phyloP scores from a whole-genome alignment of 176 grass and related monocot species.

The Cenchrus americanus region DNA sequence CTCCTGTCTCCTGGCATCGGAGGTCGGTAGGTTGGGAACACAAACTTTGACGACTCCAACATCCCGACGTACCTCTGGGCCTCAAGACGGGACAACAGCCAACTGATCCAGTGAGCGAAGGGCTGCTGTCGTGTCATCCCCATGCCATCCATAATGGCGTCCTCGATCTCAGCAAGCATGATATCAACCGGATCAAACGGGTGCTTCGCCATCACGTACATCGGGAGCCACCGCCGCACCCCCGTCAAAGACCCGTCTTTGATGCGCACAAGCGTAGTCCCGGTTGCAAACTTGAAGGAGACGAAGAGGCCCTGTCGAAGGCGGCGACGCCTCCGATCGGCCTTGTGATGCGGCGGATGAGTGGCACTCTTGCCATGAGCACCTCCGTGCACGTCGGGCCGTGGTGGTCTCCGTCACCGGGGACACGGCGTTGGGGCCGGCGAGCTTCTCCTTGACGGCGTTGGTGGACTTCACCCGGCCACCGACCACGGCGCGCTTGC shows the following conservation, averaged over 20 bases:
- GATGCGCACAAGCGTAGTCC: slow-evolving; percentile 42
- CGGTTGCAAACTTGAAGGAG: background rate
- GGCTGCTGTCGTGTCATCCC: too few relatives aligned
- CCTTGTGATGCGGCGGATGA: slow-evolving; percentile 53
- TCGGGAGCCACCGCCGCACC: too few relatives aligned
- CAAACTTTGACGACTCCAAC: too few relatives aligned
- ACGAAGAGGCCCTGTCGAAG: background rate
- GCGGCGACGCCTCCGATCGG: slow-evolving; percentile 5
- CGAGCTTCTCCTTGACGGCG: slow-evolving; percentile 33
- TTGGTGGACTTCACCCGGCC: slow-evolving; percentile 65
- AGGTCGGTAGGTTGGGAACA: too few relatives aligned
- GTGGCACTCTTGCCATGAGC: slow-evolving; percentile 41
- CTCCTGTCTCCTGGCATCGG: too few relatives aligned
- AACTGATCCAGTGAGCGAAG: too few relatives aligned
- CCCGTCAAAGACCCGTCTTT: slow-evolving; percentile 85
- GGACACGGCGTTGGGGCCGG: background rate
- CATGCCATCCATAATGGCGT: too few relatives aligned
- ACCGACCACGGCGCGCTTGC: slow-evolving; percentile 48
- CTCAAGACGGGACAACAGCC: too few relatives aligned
- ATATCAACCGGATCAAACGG: too few relatives aligned
- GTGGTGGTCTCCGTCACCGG: background rate
- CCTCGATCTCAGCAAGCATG: too few relatives aligned
- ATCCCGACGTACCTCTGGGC: too few relatives aligned
- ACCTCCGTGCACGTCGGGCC: slow-evolving; percentile 47
- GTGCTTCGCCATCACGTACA: too few relatives aligned